Base-by-base conservation (phyloP, 2,329 filamentous ascomycete genomes). In the Acrodontium crateriforme region DNA sequence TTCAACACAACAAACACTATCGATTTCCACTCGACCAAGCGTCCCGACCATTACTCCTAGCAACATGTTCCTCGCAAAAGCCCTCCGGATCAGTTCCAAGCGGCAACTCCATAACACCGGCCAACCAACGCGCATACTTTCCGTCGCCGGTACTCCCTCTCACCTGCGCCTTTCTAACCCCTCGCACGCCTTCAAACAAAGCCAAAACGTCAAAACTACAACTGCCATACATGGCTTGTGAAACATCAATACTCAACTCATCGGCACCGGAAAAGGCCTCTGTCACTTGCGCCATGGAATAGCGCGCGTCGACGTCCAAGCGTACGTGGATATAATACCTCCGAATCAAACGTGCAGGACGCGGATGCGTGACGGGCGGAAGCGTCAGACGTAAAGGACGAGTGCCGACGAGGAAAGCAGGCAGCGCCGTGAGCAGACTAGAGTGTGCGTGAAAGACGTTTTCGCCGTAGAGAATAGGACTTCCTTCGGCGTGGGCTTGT, bases 371-470 rank as follows among this genome's bases (percentile, higher is more conserved):
- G 12, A 67, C 47, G 1, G 59, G 53, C 25, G 53, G 44, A 9
- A 50, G 27, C 8, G 22, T 27, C 9, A 35, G 26, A 4, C 34
- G 30, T 5, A 28, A 31, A 3, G 39, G 37, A 5, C 50, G 38
- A 18, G 40, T 36, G 16, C 40, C 41, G 13, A 63, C 52, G 29
- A 58, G 56, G 28, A 46, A 41, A 2, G 36, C 32, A 2, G 65
- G 64, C 1, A 65, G 39, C 1, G 47, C 41, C 2, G 56, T 49
- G 0, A 69, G 54, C 2, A 67, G 57, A 4, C 51, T 52, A 0
- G 56, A 45, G 37, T 69, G 62, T 0, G 65, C 64, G 22, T 60
- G 48, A 51, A 68, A 69, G 18, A 52, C 54, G 44, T 67, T 63
- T 11, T 44, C 42, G n/a, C 54, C 53, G 42, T 68, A 69, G 6